Base-by-base conservation (phyloP, 257 asterid species). In the Salvia hispanica region DNA sequence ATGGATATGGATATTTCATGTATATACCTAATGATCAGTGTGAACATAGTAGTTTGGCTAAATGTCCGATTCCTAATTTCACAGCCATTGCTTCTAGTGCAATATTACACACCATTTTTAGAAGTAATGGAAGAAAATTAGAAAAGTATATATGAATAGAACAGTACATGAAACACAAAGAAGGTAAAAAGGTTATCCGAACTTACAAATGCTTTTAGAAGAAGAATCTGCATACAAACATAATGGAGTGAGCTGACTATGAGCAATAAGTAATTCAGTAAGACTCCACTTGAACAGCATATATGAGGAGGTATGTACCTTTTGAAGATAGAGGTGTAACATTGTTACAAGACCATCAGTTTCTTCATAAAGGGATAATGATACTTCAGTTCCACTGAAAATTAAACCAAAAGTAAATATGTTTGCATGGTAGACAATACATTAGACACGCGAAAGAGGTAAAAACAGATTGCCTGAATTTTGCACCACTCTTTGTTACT, bases 301-400 rank as follows among this genome's bases (percentile, higher is more conserved):
- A 43, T 53, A 73, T 57, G 55, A 74, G 72, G 55, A 74, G 72
- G 76, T 70, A 69, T 10, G 75, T 73, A 92, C 98, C 98, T 89
- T 92, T 64, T 39, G 85, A 67, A 89, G 58, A 74, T 74, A 87
- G 58, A 52, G 58, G 53, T 80, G 74, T 64, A 89, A 63, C 76
- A 70, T 78, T 69, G 80, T 71, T 63, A 77, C 59, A 67, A 91
- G 53, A 76, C 71, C 74, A 59, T 71, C 83, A 58, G 76, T 65
- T 33, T 78, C 76, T 74, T 85, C 92, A 61, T 62, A 42, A 62
- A 83, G 47, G 15, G 79, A 76, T 34, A 88, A 54, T 47, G 90
- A 83, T 82, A 81, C 95, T 75, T 86, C 96, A 65, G 93, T 91
- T 75, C 97, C 96, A 64, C 97, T 88, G 79, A 16, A 70, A 74